Evolutionary conservation across 2,329 filamentous ascomycete species (phyloP), one percentile per base, ranked within the genome.

Genomic region (Achaetomium macrosporum): DNA sequence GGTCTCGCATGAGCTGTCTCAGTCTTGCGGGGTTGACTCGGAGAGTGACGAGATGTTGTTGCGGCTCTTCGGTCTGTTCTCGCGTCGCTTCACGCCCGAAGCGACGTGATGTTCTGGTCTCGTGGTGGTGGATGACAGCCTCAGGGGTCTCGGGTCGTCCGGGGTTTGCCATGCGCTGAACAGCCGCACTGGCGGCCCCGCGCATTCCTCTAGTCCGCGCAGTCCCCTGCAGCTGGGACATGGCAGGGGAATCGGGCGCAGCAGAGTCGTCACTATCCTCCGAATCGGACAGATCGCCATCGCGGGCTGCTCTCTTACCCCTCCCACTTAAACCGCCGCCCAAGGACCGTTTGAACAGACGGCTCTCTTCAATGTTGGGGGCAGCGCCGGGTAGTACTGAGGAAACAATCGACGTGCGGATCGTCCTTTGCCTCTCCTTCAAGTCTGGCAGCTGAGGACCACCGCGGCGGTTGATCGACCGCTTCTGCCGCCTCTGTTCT

Each of bases 401-500:
- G 10, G 92, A 96, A 1, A 99, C 90, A 48, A 97, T 81, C 60
- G 96, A 78, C 0, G 92, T 96, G 43, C 93, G 84, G 52, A 97
- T 92, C 1, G 93, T 97, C 47, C 92, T 83, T 71, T 93, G 92
- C 50, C 91, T 82, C 63, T 99, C 93, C 68, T 95, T 96, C 54
- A 99, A 82, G 71, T 99, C 93, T n/a, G 93, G 93, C 39, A 99
- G 75, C 55, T 89, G 87, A 6, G 93, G 93, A 0, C 93, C 93
- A 58, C 93, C 93, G 63, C 93, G 83, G 57, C 93, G 81, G 68
- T 96, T 97, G 62, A 96, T 88, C 7, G 93, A 96, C 44, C 93
- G 83, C 73, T 99, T 99, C 71, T 97, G 91, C 47, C 91, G 83
- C 62, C 93, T 80, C 69, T 97, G 91, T 67, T 99, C 93, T 59